Conservation (phyloP, 352 stramenopile species). For the Peronospora belbahrii region DNA sequence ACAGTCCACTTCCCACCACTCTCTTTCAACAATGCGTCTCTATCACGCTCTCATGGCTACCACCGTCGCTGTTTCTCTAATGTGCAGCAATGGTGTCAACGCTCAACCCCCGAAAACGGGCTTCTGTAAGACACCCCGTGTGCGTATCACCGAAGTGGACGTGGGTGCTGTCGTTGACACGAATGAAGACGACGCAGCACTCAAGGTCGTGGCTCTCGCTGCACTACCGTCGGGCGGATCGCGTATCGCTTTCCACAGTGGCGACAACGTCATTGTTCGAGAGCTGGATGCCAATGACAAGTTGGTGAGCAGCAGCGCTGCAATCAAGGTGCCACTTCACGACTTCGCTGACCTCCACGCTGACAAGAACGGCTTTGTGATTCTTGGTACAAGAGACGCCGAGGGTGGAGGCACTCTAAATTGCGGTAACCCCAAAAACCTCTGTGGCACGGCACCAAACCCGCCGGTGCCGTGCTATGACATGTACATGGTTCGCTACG, state of each 20-base stretch:
- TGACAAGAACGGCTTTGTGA: conserved; percentile 45
- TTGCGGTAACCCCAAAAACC: conserved; percentile 46
- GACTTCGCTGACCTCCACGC: conserved; percentile 56
- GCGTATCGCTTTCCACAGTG: conserved; percentile 45
- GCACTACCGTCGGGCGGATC: conserved; percentile 39
- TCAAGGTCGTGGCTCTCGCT: conserved; percentile 37
- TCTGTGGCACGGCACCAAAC: conserved; percentile 35
- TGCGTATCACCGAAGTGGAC: conserved; percentile 35
- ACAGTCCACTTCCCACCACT: too few relatives aligned
- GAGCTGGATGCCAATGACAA: conserved; percentile 44
- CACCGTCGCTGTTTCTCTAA: too few relatives aligned
- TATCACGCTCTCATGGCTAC: too few relatives aligned
- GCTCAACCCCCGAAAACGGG: too few relatives aligned
- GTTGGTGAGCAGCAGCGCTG: conserved; percentile 28
- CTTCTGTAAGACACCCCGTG: too few relatives aligned
- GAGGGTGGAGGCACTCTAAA: conserved; percentile 49
- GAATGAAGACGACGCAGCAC: conserved; percentile 44
- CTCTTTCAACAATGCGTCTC: too few relatives aligned
- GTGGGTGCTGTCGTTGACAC: conserved; percentile 25
- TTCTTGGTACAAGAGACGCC: conserved; percentile 41
- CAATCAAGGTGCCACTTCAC: conserved; percentile 29
- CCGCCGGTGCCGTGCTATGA: conserved; percentile 42
- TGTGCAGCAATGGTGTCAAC: too few relatives aligned
- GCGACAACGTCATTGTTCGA: conserved; percentile 34
- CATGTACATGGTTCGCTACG: conserved; percentile 55